Evolutionary conservation across 495 filamentous ascomycete species (phyloP).

Genomic region (Neurospora sp.): DNA sequence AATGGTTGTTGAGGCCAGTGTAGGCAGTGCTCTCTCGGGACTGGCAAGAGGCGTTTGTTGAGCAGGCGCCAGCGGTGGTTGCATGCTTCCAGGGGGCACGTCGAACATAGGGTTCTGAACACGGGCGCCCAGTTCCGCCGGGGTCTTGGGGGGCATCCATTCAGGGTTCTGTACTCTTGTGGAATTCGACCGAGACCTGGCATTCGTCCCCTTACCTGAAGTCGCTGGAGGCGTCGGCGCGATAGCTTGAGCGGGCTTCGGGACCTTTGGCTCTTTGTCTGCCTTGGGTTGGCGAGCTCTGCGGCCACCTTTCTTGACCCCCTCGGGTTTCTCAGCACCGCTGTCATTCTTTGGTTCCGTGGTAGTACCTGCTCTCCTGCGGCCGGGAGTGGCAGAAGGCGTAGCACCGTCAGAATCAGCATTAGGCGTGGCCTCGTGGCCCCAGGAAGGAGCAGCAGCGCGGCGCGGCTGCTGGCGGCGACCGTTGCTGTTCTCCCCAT

Average conservation of each 20-base stretch:
- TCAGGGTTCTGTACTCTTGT: conserved; percentile 26
- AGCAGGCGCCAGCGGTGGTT: conserved; percentile 26
- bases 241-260: conserved; percentile 27
- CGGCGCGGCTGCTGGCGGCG: conserved; percentile 38
- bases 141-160: conserved; percentile 24
- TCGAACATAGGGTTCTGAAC: conserved; percentile 27
- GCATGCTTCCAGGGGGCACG: conserved; percentile 22
- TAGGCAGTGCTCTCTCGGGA: conserved; percentile 25
- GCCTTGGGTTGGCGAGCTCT: conserved; percentile 37
- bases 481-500: conserved; percentile 37
- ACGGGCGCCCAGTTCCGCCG: conserved; percentile 19
- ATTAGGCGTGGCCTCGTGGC: conserved; percentile 33
- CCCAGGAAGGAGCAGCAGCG: conserved; percentile 43
- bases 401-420: conserved; percentile 47
- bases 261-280: conserved; percentile 24
- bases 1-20: conserved; percentile 21
- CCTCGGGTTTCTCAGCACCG: conserved; percentile 43
- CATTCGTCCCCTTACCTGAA: conserved; percentile 19
- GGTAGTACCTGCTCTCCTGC: conserved; percentile 36
- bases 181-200: conserved; percentile 37
- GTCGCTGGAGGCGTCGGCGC: conserved; percentile 29
- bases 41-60: conserved; percentile 24
- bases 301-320: conserved; percentile 29
- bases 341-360: conserved; percentile 36
- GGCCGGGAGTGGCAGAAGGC: conserved; percentile 35